Evolutionary conservation across 169 alveolate species (phyloP), one percentile per base, ranked within the genome.

Genomic region (Plasmodium gonderi): DNA sequence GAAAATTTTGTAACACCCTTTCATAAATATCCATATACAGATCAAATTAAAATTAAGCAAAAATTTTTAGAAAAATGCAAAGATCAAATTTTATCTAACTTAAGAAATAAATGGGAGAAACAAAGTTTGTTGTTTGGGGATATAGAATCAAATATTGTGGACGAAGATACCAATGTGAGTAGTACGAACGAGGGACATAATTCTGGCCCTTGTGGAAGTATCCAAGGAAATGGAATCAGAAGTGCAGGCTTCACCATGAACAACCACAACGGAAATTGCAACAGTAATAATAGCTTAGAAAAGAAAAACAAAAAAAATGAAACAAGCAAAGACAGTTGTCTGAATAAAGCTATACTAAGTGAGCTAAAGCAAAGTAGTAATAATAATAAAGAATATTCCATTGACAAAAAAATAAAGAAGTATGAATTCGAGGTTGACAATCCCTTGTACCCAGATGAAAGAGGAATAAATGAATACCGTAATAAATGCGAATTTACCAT

Each of bases 401-500:
- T 76, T n/a, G 90, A 90, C 20, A 65, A 90, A 64, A 76, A 78
- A 67, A 47, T 90, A 67, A 78, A 77, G 3, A 29, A 90, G 17
- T 90, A 90, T 67, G 81, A 90, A 23, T 65, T 90, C 3, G 65
- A 90, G 72, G n/a, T 90, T 0, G 94, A 90, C 45, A 42, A 36
- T 11, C 94, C 94, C 4, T 76, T 90, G 51, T 65, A 65, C 49
- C 94, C 94, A 23, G 64, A 77, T 49, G 80, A 64, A 42, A 45
- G 38, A 79, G 75, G 67, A 33, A 65, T 64, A 11, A 69, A 60
- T 78, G 82, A 51, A 0, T 90, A 90, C n/a, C 44, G 94, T 44
- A 90, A 90, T 69, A 90, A 90, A 77, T 90, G 94, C 44, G 94
- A 90, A 49, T 90, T 90, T 49, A 90, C 94, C 33, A 90, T 90